Evolutionary conservation across 495 filamentous ascomycete species (phyloP), one percentile per base, ranked within the genome.

Genomic region (Penicillium roqueforti): DNA sequence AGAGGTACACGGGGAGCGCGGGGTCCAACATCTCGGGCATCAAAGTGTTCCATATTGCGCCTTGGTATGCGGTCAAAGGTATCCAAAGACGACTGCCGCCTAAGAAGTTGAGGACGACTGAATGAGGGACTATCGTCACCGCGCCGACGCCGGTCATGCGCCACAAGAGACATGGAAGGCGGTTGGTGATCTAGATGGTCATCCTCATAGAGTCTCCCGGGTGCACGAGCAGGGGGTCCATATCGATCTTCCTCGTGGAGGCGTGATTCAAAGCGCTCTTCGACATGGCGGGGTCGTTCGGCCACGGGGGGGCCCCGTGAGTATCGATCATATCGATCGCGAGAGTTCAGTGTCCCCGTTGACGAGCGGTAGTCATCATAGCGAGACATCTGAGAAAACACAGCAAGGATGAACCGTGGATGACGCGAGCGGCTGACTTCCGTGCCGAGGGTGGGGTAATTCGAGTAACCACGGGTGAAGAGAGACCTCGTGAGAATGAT

Each of bases 21-120:
- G 8, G 76, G 62, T 54, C 62, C 52, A 51, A 55, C 53, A 18
- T 79, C 76, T 56, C 58, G 69, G 59, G 63, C 69, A 22, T 80
- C 78, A 49, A 76, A 64, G 72, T 78, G 45, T 61, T 82, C 60
- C 78, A 85, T 45, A 70, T 73, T 67, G 72, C 84, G 76, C 19
- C 76, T 60, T 3, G 85, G 83, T 53, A 81, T 77, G 26, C 86
- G 81, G 70, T 89, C 86, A 60, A 86, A 89, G 0, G 86, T 87
- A 66, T 88, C 86, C 26, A 87, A 70, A 46, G 83, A 86, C 16
- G 83, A 87, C 59, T 87, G 85, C 10, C 86, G 76, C 51, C 86
- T 77, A 53, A 86, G 58, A 29, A 86, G 71, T 14, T 74, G 78
- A n/a, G 86, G 86, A 29, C 77, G 73, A 31, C 68, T 68, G 45